Percentiles rank a stretch among this genome's conserved stretches.
Conservation (phyloP, 2,329 filamentous ascomycete species). For the Hypomyces perniciosus region DNA sequence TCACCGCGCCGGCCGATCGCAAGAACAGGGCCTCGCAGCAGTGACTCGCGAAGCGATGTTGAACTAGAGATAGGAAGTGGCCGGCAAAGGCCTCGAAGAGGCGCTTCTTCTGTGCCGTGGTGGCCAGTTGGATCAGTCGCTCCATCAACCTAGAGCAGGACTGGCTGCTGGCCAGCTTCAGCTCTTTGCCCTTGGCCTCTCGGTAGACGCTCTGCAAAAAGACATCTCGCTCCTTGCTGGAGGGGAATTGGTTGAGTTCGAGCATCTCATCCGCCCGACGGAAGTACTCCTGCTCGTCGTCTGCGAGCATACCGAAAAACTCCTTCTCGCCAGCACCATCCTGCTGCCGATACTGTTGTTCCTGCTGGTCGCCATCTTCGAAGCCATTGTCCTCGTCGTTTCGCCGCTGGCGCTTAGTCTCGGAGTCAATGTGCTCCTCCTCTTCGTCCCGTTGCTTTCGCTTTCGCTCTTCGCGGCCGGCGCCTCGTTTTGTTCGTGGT, state of each 20-base stretch:
- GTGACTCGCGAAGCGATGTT: conserved; percentile 94
- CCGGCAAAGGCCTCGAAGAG: conserved; percentile 80
- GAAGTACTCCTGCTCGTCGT: conserved; percentile 95
- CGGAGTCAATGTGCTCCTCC: conserved; percentile 13
- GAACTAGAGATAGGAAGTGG: conserved; percentile 83
- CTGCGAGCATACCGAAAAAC: conserved; percentile 89
- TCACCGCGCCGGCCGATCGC: conserved; percentile 71
- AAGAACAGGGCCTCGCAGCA: conserved; percentile 93
- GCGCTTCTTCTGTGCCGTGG: conserved; percentile 72
- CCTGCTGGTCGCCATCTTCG: conserved; percentile 17
- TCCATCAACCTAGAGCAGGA: conserved; percentile 93
- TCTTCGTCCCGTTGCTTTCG: conserved; percentile 31
- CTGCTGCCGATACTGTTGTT: conserved; percentile 17
- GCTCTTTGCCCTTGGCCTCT: conserved; percentile 84
- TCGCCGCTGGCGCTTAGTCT: conserved; percentile 22
- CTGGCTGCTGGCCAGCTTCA: conserved; percentile 94
- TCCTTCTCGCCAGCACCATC: conserved; percentile 49
- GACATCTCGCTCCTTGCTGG: conserved; percentile 62
- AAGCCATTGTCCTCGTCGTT: conserved; percentile 19
- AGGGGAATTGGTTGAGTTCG: conserved; percentile 80
- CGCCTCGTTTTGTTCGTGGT: conserved; percentile 37
- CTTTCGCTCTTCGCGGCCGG: conserved; percentile 35
- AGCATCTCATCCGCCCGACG: conserved; percentile 83
- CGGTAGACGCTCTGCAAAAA: conserved; percentile 78
- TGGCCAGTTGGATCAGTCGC: conserved; percentile 77